phyloP scores from a whole-genome alignment of 768 basidiomycete species.

The Rubroboletus pulcherrimus region DNA sequence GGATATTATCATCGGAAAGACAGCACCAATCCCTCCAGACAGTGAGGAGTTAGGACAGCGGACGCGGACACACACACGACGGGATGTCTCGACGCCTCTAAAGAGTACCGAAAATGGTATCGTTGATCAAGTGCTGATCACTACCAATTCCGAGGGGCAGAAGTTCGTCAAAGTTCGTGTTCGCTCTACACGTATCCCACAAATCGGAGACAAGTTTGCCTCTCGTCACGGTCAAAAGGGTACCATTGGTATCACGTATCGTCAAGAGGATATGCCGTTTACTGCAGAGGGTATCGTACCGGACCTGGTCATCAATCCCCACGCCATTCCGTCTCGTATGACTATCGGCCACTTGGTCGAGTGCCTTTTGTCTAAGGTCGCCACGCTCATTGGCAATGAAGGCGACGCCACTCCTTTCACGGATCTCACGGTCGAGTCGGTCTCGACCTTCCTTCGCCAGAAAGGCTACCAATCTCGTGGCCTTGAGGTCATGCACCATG shows the following conservation, averaged over 20 bases:
- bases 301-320: slow-evolving; percentile 97
- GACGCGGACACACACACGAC: slow-evolving; percentile 86
- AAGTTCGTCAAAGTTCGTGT: slow-evolving; percentile 99
- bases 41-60: slow-evolving; percentile 97
- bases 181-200: slow-evolving; percentile 92
- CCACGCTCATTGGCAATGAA: slow-evolving; percentile 93
- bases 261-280: slow-evolving; percentile 99
- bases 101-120: slow-evolving; percentile 98
- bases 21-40: slow-evolving; percentile 93
- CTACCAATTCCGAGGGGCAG: slow-evolving; percentile 92
- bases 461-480: slow-evolving; percentile 97
- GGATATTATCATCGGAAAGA: slow-evolving; percentile 99
- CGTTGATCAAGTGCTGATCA: slow-evolving; percentile 95
- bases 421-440: slow-evolving; percentile 94
- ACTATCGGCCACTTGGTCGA: slow-evolving; percentile 99
- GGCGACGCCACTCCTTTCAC: slow-evolving; percentile 99
- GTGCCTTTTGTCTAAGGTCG: slow-evolving; percentile 93
- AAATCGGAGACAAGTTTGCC: slow-evolving; percentile 98
- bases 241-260: slow-evolving; percentile 98
- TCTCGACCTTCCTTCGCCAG: slow-evolving; percentile 85
- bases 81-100: slow-evolving; percentile 95
- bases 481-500: slow-evolving; percentile 97
- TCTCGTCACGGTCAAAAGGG: slow-evolving; percentile 99
- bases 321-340: slow-evolving; percentile 99
- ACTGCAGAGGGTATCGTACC: slow-evolving; percentile 95